Conservation (phyloP, 805 yeast species). For the Candida easanensis region DNA sequence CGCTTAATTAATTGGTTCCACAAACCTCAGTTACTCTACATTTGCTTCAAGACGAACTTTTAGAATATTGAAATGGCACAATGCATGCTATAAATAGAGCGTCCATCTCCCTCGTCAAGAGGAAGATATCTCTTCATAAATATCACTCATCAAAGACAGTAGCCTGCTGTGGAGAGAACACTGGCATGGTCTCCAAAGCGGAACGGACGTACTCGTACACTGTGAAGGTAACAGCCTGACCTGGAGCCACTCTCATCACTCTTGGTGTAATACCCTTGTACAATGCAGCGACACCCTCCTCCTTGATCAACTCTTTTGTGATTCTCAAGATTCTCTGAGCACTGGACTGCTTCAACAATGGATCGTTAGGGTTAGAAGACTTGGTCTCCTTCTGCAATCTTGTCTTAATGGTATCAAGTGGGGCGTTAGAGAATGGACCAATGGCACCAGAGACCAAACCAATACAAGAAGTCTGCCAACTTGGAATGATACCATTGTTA, state of each 20-base stretch:
- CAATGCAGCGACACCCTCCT: slow-evolving; percentile 85
- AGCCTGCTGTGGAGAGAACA: slow-evolving; percentile 27
- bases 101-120: too few relatives aligned
- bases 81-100: too few relatives aligned
- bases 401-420: slow-evolving; percentile 94
- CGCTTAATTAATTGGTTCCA: background rate
- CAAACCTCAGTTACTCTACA: too few relatives aligned
- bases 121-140: background rate
- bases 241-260: slow-evolving; percentile 99
- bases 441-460: slow-evolving; percentile 95
- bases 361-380: slow-evolving; percentile 32
- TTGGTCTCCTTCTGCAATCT: slow-evolving; percentile 90
- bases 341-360: slow-evolving; percentile 50
- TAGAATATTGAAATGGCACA: too few relatives aligned
- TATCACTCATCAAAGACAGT: slow-evolving; percentile 31
- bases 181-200: slow-evolving; percentile 45
- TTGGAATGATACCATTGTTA: slow-evolving; percentile 54
- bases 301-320: slow-evolving; percentile 74
- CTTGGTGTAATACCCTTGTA: slow-evolving; percentile 98
- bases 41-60: too few relatives aligned
- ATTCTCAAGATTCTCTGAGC: slow-evolving; percentile 77
- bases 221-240: slow-evolving; percentile 97
- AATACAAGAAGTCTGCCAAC: slow-evolving; percentile 90
- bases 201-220: slow-evolving; percentile 88
- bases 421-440: slow-evolving; percentile 97